phyloP scores from a whole-genome alignment of 371 early-diverging fungal genomes.

The Syncephalastrum sp. region DNA sequence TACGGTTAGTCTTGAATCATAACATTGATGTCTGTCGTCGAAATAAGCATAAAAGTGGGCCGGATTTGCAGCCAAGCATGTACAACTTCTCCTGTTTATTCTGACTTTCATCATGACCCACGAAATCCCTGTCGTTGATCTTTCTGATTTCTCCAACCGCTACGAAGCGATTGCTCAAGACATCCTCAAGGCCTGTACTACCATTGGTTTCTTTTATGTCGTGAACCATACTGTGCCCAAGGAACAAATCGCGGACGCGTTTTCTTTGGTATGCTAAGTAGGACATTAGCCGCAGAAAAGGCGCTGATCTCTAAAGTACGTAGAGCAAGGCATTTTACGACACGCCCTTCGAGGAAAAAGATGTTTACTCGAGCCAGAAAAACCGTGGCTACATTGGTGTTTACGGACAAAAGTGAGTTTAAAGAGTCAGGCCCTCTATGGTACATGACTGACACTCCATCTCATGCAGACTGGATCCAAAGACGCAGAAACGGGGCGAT shows the following conservation, averaged over 20 bases:
- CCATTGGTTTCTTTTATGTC: slow-evolving; percentile 15
- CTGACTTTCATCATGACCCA: too few species aligned
- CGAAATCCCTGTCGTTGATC: slow-evolving; percentile 9
- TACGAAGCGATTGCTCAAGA: slow-evolving; percentile 5
- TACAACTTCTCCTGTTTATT: too few species aligned
- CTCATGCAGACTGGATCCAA: slow-evolving; percentile 31
- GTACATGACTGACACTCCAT: background rate
- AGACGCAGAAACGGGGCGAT: slow-evolving; percentile 38
- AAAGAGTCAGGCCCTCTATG: background rate
- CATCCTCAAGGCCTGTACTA: slow-evolving; percentile 4
- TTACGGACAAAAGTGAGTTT: slow-evolving; percentile 4
- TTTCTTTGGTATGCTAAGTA: background rate
- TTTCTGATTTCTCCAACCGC: slow-evolving; percentile 6
- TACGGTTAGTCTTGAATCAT: too few species aligned
- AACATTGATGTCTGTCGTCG: too few species aligned
- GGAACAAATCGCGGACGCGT: slow-evolving; percentile 1
- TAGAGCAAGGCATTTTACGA: slow-evolving; percentile 10
- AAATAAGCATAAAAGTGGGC: too few species aligned
- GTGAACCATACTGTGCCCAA: slow-evolving; percentile 6
- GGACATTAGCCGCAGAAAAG: too few species aligned
- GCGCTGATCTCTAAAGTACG: too few species aligned
- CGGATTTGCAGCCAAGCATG: too few species aligned
- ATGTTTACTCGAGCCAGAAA: background rate
- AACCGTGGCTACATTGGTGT: slow-evolving; percentile 11
- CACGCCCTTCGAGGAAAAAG: slow-evolving; percentile 1